A percentile compares a stretch with the other conserved stretches of the same genome.
Conservation (phyloP, 1,284 basidiomycete species). For the Laetiporus sulphureus region DNA sequence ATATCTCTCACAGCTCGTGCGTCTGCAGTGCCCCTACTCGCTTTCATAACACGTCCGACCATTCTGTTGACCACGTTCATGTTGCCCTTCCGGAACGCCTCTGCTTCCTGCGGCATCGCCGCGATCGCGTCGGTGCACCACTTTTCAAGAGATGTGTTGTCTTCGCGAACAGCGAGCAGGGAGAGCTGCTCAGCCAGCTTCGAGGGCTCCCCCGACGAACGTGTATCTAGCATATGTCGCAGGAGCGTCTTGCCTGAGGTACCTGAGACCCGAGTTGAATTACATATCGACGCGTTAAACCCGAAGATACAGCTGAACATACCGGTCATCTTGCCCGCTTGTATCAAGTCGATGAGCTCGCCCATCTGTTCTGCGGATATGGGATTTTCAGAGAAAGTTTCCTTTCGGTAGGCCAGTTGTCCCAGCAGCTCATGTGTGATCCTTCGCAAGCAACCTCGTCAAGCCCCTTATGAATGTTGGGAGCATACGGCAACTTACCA, state of each 20-base stretch:
- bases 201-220: conserved; percentile 30
- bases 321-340: conserved; percentile 65
- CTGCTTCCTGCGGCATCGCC: conserved; percentile 66
- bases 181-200: conserved; percentile 44
- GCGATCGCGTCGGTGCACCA: conserved; percentile 62
- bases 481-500: conserved; percentile 50
- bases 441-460: conserved; percentile 43
- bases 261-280: no score
- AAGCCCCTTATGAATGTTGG: no score
- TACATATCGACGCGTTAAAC: no score
- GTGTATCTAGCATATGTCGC: conserved; percentile 50
- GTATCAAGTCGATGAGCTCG: conserved; percentile 74
- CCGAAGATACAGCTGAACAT: no score
- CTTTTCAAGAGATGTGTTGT: conserved; percentile 34
- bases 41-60: conserved; percentile 87
- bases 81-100: conserved; percentile 68
- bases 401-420: conserved; percentile 55
- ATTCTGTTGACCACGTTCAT: conserved; percentile 82
- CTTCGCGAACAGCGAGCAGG: conserved; percentile 34
- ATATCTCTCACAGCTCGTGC: conserved; percentile 40
- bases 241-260: conserved; percentile 69
- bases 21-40: conserved; percentile 75
- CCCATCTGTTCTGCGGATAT: conserved; percentile 63
- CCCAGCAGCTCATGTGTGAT: conserved; percentile 83
- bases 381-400: conserved; percentile 57